Base-by-base conservation (phyloP, 2,329 filamentous ascomycete species). In the Penicillium sp. region DNA sequence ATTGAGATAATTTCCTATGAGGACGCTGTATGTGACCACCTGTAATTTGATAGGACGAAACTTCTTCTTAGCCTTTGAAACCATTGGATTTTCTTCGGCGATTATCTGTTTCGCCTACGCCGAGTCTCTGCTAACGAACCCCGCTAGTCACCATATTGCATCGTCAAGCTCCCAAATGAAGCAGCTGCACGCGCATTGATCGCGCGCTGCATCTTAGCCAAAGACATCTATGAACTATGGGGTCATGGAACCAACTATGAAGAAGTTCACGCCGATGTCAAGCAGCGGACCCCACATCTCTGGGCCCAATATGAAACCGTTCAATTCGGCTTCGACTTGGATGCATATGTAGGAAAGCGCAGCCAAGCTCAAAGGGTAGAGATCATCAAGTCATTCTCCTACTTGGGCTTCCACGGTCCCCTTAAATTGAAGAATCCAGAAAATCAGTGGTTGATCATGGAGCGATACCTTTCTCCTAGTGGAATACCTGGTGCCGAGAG, bases 161-260 rank as follows among this genome's bases (percentile, higher is more conserved):
- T 96, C 57, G 82, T 96, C 51, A 82, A 80, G 48, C 81, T 97
- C 14, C 81, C 84, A 37, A 86, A 89, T 43, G 80, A 82, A 60
- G 79, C 82, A 22, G 84, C 85, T 22, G 92, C 92, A 7, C 80
- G 80, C 49, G 78, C 78, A 9, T 81, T 98, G 22, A 82, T 96
- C 48, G 79, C 81, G 49, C 88, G 93, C 61, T 91, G 90, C 47
- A 90, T 98, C 63, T 82, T 98, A 49, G 86, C 86, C 24, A 90
- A 92, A 75, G 87, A 85, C 46, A 90, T 98, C 63, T 90, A 95
- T 77, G 91, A 96, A 71, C 84, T 97, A 61, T 98, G 95, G 93
- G 93, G 90, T 19, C 78, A 80, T 35, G 93, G 89, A 14, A 68
- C 77, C 11, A 86, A 81, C 46, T 88, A 96, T 67, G 77, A 85